Conservation (phyloP, 78 protist genomes). For the Dictyostelium intermedium region DNA sequence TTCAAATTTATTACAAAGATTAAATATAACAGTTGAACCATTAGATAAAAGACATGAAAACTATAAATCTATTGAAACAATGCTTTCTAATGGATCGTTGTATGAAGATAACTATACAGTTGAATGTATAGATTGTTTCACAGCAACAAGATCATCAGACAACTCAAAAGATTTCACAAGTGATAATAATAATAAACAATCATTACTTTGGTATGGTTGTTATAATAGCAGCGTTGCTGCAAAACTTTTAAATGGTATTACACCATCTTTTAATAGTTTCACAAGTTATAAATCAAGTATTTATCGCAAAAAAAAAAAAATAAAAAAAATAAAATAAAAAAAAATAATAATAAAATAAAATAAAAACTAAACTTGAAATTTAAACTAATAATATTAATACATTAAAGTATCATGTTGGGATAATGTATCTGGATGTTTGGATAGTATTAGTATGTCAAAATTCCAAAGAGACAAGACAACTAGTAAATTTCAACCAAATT, state of each 20-base stretch:
- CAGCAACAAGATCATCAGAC: constrained; percentile 12
- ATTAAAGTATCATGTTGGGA: constrained; percentile 53
- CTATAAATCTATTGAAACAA: background rate
- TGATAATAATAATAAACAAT: background rate
- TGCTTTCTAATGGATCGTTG: background rate
- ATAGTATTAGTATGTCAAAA: constrained; percentile 15
- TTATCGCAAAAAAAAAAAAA: background rate
- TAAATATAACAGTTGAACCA: background rate
- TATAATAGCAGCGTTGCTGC: constrained; percentile 33
- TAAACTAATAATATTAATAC: no score
- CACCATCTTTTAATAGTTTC: background rate
- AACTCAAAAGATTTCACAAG: background rate
- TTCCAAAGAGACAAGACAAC: background rate
- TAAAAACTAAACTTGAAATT: background rate
- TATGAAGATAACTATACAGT: background rate
- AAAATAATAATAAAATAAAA: background rate
- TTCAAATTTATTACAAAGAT: background rate
- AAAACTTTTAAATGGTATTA: constrained; percentile 29
- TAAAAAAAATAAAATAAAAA: no score
- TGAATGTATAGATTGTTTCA: constrained; percentile 43
- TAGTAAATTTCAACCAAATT: background rate
- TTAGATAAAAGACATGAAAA: background rate
- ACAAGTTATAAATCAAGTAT: constrained; percentile 41
- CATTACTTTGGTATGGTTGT: constrained; percentile 63
- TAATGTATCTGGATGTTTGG: constrained; percentile 38